These are phyloP conservation scores for Podospora sp. DNA, from an alignment of 495 filamentous ascomycete genomes.

Conservation along the genomic window DNA sequence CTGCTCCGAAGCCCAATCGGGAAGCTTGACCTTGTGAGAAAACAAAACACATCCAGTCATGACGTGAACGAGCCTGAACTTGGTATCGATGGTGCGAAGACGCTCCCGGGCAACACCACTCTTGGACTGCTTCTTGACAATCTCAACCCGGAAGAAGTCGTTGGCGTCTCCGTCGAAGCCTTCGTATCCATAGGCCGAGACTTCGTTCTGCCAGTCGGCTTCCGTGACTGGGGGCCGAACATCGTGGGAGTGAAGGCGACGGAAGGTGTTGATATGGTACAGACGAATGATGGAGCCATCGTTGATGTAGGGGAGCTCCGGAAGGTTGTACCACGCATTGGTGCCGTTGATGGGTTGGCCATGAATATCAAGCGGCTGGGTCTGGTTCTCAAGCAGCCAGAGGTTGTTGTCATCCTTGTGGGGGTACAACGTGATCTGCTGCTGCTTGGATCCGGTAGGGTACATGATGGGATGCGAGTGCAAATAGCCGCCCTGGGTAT, in stretches of 20 bases:
- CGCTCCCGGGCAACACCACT: constrained; percentile 77
- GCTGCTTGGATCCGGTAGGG: constrained; percentile 93
- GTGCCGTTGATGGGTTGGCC: constrained; percentile 77
- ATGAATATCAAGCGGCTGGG: constrained; percentile 77
- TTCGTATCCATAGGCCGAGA: constrained; percentile 96
- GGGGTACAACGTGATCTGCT: constrained; percentile 96
- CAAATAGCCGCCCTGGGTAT: constrained; percentile 96
- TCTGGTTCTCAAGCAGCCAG: constrained; percentile 92
- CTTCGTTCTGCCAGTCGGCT: constrained; percentile 97
- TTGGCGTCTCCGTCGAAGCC: constrained; percentile 97
- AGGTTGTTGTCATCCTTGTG: constrained; percentile 99
- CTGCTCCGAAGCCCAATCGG: constrained; percentile 95
- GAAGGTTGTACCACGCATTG: constrained; percentile 77
- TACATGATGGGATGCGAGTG: constrained; percentile 98
- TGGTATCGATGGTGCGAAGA: constrained; percentile 91
- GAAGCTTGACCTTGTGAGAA: constrained; percentile 97
- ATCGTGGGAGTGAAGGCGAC: constrained; percentile 94
- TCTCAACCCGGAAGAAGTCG: constrained; percentile 92
- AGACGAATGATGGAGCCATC: constrained; percentile 80
- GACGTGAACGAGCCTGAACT: constrained; percentile 90
- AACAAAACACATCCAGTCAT: constrained; percentile 98
- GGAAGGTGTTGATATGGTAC: constrained; percentile 79
- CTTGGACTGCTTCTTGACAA: constrained; percentile 87
- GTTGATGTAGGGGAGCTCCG: constrained; percentile 66
- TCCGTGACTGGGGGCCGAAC: constrained; percentile 96